Evolutionary conservation across 2,329 filamentous ascomycete species (phyloP).

Genomic region (Tolypocladium tropicale): DNA sequence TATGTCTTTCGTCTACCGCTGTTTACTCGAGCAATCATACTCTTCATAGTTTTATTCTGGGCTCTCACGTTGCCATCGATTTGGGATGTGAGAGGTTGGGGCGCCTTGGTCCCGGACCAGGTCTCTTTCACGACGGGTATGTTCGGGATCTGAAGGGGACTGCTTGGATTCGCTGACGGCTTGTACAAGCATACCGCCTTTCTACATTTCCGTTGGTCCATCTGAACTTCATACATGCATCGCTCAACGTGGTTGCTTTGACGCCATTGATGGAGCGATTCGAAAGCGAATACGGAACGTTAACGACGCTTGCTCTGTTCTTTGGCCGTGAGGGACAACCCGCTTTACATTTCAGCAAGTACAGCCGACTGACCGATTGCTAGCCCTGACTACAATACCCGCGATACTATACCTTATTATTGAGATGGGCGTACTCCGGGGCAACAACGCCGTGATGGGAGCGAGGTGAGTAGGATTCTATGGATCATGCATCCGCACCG

Average conservation of each 20-base stretch:
- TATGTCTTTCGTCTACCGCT: constrained; percentile 81
- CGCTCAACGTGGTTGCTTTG: constrained; percentile 71
- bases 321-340: constrained; percentile 68
- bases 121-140: constrained; percentile 61
- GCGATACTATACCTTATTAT: constrained; percentile 71
- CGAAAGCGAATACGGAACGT: constrained; percentile 82
- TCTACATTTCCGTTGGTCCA: constrained; percentile 92
- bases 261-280: constrained; percentile 89
- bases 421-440: constrained; percentile 60
- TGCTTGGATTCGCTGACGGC: not conserved
- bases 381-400: constrained; percentile 71
- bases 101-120: constrained; percentile 66
- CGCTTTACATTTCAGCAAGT: not conserved
- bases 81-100: constrained; percentile 69
- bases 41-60: constrained; percentile 54
- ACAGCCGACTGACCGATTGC: constrained; percentile 4
- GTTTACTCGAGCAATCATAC: constrained; percentile 64
- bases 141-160: not conserved
- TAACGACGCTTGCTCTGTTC: constrained; percentile 80
- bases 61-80: constrained; percentile 56
- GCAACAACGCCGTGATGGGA: constrained; percentile 68
- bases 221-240: constrained; percentile 64
- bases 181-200: constrained; percentile 66
- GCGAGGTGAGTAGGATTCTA: constrained; percentile 51
- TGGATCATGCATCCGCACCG: not conserved